Base-by-base conservation (phyloP, 2,329 filamentous ascomycete species). In the Nemania sp. region DNA sequence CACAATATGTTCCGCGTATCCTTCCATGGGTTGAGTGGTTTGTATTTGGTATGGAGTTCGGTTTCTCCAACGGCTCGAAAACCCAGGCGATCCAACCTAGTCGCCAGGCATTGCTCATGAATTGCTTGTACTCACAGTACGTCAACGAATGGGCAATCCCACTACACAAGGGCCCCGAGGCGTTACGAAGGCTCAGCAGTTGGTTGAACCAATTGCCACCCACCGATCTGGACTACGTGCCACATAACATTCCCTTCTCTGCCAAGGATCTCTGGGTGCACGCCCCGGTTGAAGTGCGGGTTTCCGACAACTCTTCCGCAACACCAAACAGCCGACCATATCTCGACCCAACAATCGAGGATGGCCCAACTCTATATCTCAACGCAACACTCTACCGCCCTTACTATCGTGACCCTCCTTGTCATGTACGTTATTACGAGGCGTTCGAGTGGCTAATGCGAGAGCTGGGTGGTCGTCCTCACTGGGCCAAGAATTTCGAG, bases 71-170 rank as follows among this genome's bases (percentile, higher is more conserved):
- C 68, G 89, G 89, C 57, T 86, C 85, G 2, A 85, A 86, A 60
- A 91, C 89, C 47, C 85, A 86, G n/a, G 95, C 92, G 5, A 88
- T 98, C 20, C 92, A 98, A 80, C 89, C 91, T 24, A 92, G 92
- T 70, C 89, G 92, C 67, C 84, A 91, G 71, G 95, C 94, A 13
- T 87, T 98, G 53, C 85, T 98, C 60, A 95, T 99, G 92, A 96
- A 99, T 83, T 99, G 96, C 77, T 87, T 98, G 5, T 99, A 98
- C 84, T 95, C 92, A n/a, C 96, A 99, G 78, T 97, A 93, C 75
- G 96, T 99, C 72, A 98, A 99, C 79, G 96, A 99, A 79, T 99
- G 96, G 96, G 95, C 95, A 0, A 87, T 99, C 6, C 95, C 96
- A 1, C 85, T 99, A 0, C 84, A 89, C 70, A 91, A 92, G 73